These are phyloP conservation scores for Leccinum variicolor DNA, from an alignment of 768 basidiomycete genomes.

Conservation along the genomic window DNA sequence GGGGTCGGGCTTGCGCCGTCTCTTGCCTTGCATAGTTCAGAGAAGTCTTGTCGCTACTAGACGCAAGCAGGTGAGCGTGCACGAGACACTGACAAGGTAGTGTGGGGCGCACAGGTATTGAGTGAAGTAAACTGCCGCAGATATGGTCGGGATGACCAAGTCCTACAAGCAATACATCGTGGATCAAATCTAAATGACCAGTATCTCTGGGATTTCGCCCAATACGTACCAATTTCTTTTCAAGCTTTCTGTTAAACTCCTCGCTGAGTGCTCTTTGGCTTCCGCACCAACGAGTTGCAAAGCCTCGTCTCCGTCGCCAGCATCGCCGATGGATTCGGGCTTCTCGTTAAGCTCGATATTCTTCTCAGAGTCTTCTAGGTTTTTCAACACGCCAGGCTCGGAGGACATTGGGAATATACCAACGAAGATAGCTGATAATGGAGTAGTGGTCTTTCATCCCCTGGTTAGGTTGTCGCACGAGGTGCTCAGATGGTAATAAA, in stretches of 20 bases:
- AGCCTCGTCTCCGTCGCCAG: slow-evolving; percentile 54
- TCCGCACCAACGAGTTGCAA: slow-evolving; percentile 56
- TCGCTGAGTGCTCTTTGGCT: slow-evolving; percentile 49
- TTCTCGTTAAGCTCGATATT: slow-evolving; percentile 35
- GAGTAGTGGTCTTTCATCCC: slow-evolving; percentile 9
- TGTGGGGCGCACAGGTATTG: slow-evolving; percentile 51
- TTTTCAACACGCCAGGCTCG: slow-evolving; percentile 7
- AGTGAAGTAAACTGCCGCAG: slow-evolving; percentile 66
- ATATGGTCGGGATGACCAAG: slow-evolving; percentile 49
- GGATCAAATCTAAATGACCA: not conserved
- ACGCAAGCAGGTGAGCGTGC: slow-evolving; percentile 3
- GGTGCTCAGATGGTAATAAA: not conserved
- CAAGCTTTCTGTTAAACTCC: slow-evolving; percentile 54
- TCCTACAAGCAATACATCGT: slow-evolving; percentile 34
- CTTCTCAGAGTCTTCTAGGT: slow-evolving; percentile 15
- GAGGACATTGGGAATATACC: slow-evolving; percentile 17
- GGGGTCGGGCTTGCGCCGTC: not conserved
- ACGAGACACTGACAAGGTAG: not conserved
- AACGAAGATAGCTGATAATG: not conserved
- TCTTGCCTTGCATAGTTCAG: slow-evolving; percentile 65
- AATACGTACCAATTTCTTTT: slow-evolving; percentile 53
- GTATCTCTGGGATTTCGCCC: not conserved
- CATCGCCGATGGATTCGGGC: slow-evolving; percentile 30
- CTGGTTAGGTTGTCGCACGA: not conserved
- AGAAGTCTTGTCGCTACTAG: slow-evolving; percentile 67